These are phyloP conservation scores for Ganoderma leucocontextum DNA, from an alignment of 1,284 basidiomycete species.

Conservation along the genomic window DNA sequence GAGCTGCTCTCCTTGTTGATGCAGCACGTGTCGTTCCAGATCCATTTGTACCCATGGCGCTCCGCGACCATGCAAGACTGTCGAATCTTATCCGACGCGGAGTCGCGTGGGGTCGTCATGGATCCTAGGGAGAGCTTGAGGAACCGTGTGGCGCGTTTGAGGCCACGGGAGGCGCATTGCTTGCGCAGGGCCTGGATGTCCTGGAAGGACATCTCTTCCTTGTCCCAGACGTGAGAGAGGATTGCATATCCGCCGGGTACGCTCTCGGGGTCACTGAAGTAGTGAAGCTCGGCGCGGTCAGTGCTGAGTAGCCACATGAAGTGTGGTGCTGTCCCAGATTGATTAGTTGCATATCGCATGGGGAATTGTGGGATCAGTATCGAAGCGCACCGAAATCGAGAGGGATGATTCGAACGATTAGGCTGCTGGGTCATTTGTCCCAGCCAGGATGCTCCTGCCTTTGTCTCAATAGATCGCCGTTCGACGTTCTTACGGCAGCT, in stretches of 20 bases:
- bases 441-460: no score
- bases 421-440: no score
- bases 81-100: conserved; percentile 4
- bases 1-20: conserved; percentile 30
- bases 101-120: conserved; percentile 8
- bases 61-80: conserved; percentile 5
- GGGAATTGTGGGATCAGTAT: not conserved
- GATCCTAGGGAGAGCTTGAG: not conserved
- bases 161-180: not conserved
- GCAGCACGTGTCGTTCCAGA: conserved; percentile 30
- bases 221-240: conserved; percentile 10
- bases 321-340: not conserved
- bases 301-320: conserved; percentile 8
- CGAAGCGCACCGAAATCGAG: not conserved
- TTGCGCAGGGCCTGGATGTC: not conserved
- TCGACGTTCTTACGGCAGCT: no score
- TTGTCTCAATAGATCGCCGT: no score
- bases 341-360: not conserved
- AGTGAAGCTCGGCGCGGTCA: conserved; percentile 3
- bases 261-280: conserved; percentile 1
- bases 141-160: not conserved
- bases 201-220: conserved; percentile 5
- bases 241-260: conserved; percentile 7
- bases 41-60: conserved; percentile 15
- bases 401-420: not conserved